A percentile compares a stretch with the other conserved stretches of the same genome.
Evolutionary conservation across 306 rosid genomes (phyloP).

Genomic region (Astragalus glycyphyllos): DNA sequence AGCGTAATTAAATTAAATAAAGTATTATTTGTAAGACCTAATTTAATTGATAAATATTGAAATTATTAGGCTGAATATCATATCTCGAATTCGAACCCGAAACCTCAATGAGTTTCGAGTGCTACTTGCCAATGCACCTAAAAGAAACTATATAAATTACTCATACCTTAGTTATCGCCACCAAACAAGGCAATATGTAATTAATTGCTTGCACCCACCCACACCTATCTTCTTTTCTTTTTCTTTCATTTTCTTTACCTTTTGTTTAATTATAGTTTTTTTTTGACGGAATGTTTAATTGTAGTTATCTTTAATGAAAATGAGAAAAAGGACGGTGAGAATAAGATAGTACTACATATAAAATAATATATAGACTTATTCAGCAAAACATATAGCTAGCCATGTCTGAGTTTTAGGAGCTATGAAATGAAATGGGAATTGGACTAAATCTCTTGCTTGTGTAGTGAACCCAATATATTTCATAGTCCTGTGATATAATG

Average conservation of each 20-base stretch:
- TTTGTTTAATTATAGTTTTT: too few species aligned
- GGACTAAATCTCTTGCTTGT: constrained; percentile 55
- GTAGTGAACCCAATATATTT: constrained; percentile 43
- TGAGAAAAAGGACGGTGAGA: constrained; percentile 15
- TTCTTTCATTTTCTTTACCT: background rate
- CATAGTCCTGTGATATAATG: constrained; percentile 44
- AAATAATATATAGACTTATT: background rate
- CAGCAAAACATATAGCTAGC: constrained; percentile 34
- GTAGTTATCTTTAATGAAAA: background rate
- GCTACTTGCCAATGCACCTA: too few species aligned
- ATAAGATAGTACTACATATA: background rate
- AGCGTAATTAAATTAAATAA: too few species aligned
- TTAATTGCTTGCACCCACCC: background rate
- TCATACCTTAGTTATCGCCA: too few species aligned
- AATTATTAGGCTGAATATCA: too few species aligned
- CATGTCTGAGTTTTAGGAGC: constrained; percentile 43
- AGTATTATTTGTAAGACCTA: too few species aligned
- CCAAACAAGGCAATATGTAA: background rate
- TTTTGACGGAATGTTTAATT: too few species aligned
- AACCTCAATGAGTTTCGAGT: too few species aligned
- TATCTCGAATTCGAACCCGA: too few species aligned
- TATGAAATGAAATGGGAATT: constrained; percentile 20
- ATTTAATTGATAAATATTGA: too few species aligned
- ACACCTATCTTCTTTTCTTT: background rate
- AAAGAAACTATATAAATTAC: too few species aligned